phyloP scores from a whole-genome alignment of 805 yeast species.

The Wickerhamomyces chambardii region DNA sequence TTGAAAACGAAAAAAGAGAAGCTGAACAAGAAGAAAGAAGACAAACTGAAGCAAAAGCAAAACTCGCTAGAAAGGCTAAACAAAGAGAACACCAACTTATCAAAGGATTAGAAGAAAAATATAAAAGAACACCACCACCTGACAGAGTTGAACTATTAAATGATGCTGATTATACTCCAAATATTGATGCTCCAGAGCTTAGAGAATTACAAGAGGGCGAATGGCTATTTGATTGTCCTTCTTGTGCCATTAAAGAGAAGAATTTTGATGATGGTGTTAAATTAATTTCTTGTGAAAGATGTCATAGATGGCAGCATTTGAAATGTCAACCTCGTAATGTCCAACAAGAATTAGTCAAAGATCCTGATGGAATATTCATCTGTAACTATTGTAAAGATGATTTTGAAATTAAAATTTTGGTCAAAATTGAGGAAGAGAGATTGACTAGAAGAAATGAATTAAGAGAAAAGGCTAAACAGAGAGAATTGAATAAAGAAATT shows the following conservation, averaged over 20 bases:
- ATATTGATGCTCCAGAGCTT: slow-evolving; percentile 3
- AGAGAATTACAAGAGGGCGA: slow-evolving; percentile 23
- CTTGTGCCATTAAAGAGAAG: slow-evolving; percentile 24
- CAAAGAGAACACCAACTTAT: slow-evolving; percentile 12
- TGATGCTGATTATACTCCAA: not conserved
- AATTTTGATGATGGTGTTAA: slow-evolving; percentile 27
- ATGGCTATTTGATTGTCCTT: slow-evolving; percentile 28
- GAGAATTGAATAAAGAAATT: slow-evolving; percentile 11
- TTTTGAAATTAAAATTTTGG: slow-evolving; percentile 11
- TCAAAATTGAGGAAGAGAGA: slow-evolving; percentile 13
- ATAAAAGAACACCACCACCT: slow-evolving; percentile 3
- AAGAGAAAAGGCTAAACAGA: slow-evolving; percentile 13
- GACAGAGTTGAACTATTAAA: not conserved
- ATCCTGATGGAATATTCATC: slow-evolving; percentile 16
- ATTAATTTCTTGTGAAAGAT: slow-evolving; percentile 24
- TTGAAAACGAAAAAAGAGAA: slow-evolving; percentile 33
- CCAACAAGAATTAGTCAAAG: slow-evolving; percentile 17
- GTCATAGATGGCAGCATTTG: slow-evolving; percentile 28
- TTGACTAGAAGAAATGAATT: slow-evolving; percentile 10
- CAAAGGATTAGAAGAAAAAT: slow-evolving; percentile 16
- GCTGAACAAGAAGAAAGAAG: slow-evolving; percentile 9
- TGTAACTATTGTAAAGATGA: slow-evolving; percentile 20
- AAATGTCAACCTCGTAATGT: slow-evolving; percentile 22
- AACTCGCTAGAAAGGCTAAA: slow-evolving; percentile 23
- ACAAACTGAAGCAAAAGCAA: slow-evolving; percentile 31